Evolutionary conservation across 2,329 filamentous ascomycete species (phyloP).

Genomic region (Helminthosporium solani): DNA sequence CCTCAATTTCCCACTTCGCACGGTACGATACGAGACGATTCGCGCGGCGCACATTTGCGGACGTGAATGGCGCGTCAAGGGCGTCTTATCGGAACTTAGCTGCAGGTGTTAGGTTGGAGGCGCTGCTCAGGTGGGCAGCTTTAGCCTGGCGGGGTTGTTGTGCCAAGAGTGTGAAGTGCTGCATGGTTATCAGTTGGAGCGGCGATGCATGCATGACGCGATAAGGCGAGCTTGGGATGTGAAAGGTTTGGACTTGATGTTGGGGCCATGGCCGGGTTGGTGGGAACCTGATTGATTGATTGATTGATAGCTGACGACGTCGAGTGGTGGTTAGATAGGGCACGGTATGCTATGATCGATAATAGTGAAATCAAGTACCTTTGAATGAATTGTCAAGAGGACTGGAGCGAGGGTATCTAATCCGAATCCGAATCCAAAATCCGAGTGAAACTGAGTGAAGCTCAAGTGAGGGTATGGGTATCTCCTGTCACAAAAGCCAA

Average conservation of each 20-base stretch:
- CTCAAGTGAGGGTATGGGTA: not conserved
- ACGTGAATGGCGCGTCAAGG: not conserved
- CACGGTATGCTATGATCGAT: too few relatives aligned
- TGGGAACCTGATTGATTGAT: conserved; percentile 1
- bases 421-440: not conserved
- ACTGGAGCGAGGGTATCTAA: not conserved
- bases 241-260: not conserved
- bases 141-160: not conserved
- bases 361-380: not conserved
- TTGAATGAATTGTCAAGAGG: not conserved
- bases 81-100: not conserved
- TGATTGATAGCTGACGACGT: not conserved
- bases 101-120: not conserved
- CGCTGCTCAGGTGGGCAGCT: not conserved
- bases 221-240: conserved; percentile 11
- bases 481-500: not conserved
- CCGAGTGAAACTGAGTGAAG: too few relatives aligned
- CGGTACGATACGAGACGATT: too few relatives aligned
- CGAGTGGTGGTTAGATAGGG: not conserved
- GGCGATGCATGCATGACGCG: conserved; percentile 9
- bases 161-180: conserved; percentile 18
- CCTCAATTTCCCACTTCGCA: not conserved
- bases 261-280: conserved; percentile 4
- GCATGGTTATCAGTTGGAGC: conserved; percentile 23
- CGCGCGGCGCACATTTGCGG: too few relatives aligned